Evolutionary conservation across 1,139 yeast genomes (phyloP), one percentile per base, ranked within the genome.

Genomic region (Lodderomyces orthopsilosis): DNA sequence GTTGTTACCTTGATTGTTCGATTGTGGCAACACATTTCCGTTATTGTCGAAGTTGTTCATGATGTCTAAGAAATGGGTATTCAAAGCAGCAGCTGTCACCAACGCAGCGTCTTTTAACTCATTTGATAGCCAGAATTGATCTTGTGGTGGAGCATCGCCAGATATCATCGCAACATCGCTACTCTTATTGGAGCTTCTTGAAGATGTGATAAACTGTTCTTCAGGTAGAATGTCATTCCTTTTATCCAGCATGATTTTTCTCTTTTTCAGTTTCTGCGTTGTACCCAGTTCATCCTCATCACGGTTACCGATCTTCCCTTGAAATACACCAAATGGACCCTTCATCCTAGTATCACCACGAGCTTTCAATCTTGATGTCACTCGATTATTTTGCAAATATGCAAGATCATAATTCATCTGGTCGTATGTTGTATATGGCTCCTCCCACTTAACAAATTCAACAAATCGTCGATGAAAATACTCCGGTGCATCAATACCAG

Each of bases 291-390:
- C 26, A 8, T 21, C 18, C 6, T n/a, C 17, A 12, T 35, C 28
- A 6, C 28, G 15, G 9, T 23, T 5, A 19, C 15, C 19, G 2
- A 15, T 12, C 19, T n/a, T 36, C 14, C 54, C 50, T 40, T 50
- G 51, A 55, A 90, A 88, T 1, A 87, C 95, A 1, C 95, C 96
- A 67, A 89, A 90, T 9, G 95, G 95, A 0, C 96, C 95, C 42
- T 77, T 63, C 12, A 78, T 59, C 63, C 79, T 75, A 0, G 94
- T 83, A 46, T 75, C 74, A 2, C 70, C 69, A 24, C 65, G 66
- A 4, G 41, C 42, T 17, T 53, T 52, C 69, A 41, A 76, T 61
- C 3, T 55, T 51, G 42, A 68, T 69, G 28, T 61, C 58, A 8
- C 73, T 70, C 4, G 84, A 79, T 30, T 26, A 24, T 77, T 66